phyloP scores from a whole-genome alignment of 192 early-diverging fungal genomes.

The Lunasporangiospora selenospora region DNA sequence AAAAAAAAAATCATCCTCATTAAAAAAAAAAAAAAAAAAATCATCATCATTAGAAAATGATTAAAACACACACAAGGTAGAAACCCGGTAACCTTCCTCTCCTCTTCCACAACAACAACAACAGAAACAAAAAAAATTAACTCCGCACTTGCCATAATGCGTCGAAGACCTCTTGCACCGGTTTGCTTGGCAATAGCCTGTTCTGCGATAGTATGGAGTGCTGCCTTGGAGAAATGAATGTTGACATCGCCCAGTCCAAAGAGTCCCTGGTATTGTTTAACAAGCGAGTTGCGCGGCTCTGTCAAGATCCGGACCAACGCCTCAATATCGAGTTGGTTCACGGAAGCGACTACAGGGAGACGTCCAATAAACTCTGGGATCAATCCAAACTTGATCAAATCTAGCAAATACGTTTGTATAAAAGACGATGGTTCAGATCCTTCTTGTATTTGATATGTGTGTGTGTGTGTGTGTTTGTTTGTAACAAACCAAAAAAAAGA shows the following conservation, averaged over 20 bases:
- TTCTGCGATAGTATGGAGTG: conserved; percentile 70
- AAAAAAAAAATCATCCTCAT: background rate
- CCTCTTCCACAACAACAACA: too few species aligned
- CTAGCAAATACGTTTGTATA: conserved; percentile 26
- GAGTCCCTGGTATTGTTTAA: conserved; percentile 78
- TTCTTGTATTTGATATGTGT: background rate
- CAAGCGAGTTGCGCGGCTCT: conserved; percentile 80
- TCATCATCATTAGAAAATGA: background rate
- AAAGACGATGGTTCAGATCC: conserved; percentile 2
- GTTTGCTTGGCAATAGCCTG: conserved; percentile 80
- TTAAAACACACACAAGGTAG: background rate
- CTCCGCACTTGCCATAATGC: conserved; percentile 68
- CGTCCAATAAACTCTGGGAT: conserved; percentile 90
- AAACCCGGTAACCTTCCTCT: too few species aligned
- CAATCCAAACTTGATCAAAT: conserved; percentile 81
- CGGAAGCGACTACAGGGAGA: conserved; percentile 77
- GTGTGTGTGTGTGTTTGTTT: too few species aligned
- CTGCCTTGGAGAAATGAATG: conserved; percentile 70
- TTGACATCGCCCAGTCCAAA: conserved; percentile 71
- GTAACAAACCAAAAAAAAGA: background rate
- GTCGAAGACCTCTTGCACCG: conserved; percentile 81
- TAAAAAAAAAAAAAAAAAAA: background rate
- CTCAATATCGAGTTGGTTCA: conserved; percentile 65
- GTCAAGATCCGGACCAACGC: conserved; percentile 74
- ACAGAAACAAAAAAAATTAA: background rate